Percentiles rank a stretch among this genome's conserved stretches.
phyloP scores from a whole-genome alignment of 2,329 filamentous ascomycete genomes.

The Trichoderma hamatum region DNA sequence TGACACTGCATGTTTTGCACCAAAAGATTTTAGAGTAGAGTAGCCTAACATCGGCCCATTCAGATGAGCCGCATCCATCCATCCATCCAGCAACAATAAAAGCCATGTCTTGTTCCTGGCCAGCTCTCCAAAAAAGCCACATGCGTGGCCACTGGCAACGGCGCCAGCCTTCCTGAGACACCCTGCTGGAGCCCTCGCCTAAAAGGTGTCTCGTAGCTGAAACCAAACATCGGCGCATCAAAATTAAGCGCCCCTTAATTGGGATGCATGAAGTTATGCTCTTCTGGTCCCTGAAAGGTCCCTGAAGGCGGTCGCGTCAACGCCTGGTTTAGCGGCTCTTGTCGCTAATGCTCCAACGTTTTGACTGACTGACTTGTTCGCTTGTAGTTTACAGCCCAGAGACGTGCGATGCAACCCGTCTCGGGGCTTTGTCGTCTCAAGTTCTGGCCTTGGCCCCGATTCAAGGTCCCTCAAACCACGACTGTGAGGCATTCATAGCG shows the following conservation, averaged over 20 bases:
- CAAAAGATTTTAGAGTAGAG: not conserved
- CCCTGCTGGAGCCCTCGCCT: slow-evolving; percentile 1
- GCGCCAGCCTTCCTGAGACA: slow-evolving; percentile 21
- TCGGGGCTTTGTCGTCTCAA: not conserved
- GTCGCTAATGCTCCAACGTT: not conserved
- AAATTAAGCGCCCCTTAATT: slow-evolving; percentile 4
- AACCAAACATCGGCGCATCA: slow-evolving; percentile 20
- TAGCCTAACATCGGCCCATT: not conserved
- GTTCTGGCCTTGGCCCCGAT: not conserved
- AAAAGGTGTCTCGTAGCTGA: slow-evolving; percentile 5
- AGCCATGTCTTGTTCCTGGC: slow-evolving; percentile 13
- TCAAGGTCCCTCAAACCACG: slow-evolving; percentile 6
- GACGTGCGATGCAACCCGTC: not conserved
- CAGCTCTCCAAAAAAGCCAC: slow-evolving; percentile 17
- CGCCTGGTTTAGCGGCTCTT: not conserved
- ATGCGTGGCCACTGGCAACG: slow-evolving; percentile 19
- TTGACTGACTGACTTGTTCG: not conserved
- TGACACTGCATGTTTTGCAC: not conserved
- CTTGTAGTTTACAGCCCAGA: not conserved
- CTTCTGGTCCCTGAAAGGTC: not conserved
- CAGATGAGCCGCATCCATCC: not conserved
- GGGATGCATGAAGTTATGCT: slow-evolving; percentile 14
- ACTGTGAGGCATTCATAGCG: slow-evolving; percentile 3
- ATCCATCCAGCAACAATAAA: not conserved
- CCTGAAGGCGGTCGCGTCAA: not conserved